phyloP scores from a whole-genome alignment of 1,139 yeast species.

The Nakaseomyces sp. region DNA sequence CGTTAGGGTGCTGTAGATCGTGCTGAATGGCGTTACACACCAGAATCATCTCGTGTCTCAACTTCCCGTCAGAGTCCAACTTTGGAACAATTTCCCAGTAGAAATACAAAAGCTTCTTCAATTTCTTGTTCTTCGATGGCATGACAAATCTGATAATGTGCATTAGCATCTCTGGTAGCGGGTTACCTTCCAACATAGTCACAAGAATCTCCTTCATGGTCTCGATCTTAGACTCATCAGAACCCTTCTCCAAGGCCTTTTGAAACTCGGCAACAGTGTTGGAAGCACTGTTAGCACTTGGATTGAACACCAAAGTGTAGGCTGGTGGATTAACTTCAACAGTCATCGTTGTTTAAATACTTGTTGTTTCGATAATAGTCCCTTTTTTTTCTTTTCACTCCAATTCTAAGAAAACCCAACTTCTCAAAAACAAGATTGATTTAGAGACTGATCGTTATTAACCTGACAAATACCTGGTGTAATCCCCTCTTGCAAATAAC shows the following conservation, averaged over 20 bases:
- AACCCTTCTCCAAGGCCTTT: conserved; percentile 76
- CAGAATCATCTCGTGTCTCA: conserved; percentile 96
- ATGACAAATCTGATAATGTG: conserved; percentile 92
- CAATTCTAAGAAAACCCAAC: no score
- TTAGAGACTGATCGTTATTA: no score
- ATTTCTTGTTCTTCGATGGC: conserved; percentile 87
- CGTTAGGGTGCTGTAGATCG: conserved; percentile 97
- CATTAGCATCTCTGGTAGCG: conserved; percentile 93
- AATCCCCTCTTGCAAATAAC: no score
- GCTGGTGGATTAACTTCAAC: conserved; percentile 34
- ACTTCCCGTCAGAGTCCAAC: conserved; percentile 74
- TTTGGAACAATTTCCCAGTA: conserved; percentile 99
- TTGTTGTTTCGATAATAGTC: no score
- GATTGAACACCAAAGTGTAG: conserved; percentile 68
- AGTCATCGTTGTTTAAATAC: conserved; percentile 16
- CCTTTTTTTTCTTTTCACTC: not conserved
- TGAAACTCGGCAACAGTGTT: conserved; percentile 71
- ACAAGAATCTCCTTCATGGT: conserved; percentile 85
- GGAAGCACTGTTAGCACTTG: conserved; percentile 54
- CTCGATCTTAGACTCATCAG: conserved; percentile 77
- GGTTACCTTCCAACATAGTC: conserved; percentile 86
- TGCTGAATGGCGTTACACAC: conserved; percentile 97
- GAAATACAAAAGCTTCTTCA: conserved; percentile 85
- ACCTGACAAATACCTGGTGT: no score
- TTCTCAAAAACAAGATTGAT: no score